These are phyloP conservation scores for Agarophyton chilense DNA, from an alignment of 23 red algal species.

Conservation along the genomic window DNA sequence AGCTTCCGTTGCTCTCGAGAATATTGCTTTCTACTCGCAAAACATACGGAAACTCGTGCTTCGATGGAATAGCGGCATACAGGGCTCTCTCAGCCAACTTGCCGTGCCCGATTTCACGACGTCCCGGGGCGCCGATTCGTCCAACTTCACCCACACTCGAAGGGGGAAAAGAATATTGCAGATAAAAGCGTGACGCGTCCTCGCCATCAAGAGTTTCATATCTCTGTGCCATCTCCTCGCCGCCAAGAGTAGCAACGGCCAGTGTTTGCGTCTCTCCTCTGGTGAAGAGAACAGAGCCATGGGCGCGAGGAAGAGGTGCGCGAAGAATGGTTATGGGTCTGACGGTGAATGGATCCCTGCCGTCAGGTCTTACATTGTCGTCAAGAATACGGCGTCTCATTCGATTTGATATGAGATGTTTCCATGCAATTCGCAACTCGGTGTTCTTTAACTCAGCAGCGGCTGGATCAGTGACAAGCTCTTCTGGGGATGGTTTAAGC, in stretches of 20 bases:
- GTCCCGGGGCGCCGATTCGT: slow-evolving; percentile 81
- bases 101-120: slow-evolving; percentile 95
- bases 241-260: slow-evolving; percentile 91
- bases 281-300: slow-evolving; percentile 95
- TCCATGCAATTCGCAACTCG: slow-evolving; percentile 76
- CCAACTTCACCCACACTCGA: slow-evolving; percentile 92
- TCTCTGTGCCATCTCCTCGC: slow-evolving; percentile 82
- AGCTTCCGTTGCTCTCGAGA: slow-evolving; percentile 88
- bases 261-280: slow-evolving; percentile 93
- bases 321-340: slow-evolving; percentile 85
- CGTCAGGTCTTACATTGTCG: slow-evolving; percentile 74
- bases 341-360: slow-evolving; percentile 63
- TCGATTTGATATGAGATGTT: slow-evolving; percentile 63
- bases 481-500: slow-evolving; percentile 1
- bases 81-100: slow-evolving; percentile 87
- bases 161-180: slow-evolving; percentile 96
- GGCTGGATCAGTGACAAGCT: slow-evolving; percentile 36
- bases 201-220: slow-evolving; percentile 90
- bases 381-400: slow-evolving; percentile 79
- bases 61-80: slow-evolving; percentile 65
- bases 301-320: slow-evolving; percentile 70
- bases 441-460: slow-evolving; percentile 26
- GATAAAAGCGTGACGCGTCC: slow-evolving; percentile 78
- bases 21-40: slow-evolving; percentile 95
- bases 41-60: slow-evolving; percentile 88